A percentile compares a stretch with the other conserved stretches of the same genome.
Conservation (phyloP, 495 filamentous ascomycete species). For the Lophiotrema nucula region DNA sequence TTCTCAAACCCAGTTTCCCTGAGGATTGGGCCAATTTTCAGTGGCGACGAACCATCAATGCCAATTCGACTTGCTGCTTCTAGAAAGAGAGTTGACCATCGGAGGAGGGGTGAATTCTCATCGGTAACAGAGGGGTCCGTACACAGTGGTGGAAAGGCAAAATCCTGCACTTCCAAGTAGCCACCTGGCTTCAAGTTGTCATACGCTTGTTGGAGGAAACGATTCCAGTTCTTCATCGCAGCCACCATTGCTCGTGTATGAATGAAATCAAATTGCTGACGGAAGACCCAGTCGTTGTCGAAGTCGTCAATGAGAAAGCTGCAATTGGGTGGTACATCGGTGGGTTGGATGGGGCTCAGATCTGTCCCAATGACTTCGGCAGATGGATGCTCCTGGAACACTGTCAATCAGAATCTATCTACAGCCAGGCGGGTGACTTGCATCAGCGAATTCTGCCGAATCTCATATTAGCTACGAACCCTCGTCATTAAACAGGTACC, state of each 20-base stretch:
- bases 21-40: slow-evolving; percentile 1
- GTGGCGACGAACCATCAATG: slow-evolving; percentile 2
- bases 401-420: too few species aligned
- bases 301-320: slow-evolving; percentile 29
- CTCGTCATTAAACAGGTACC: not conserved
- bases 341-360: slow-evolving; percentile 31
- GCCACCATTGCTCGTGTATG: slow-evolving; percentile 27
- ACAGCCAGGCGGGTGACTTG: too few species aligned
- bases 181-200: slow-evolving; percentile 27
- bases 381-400: slow-evolving; percentile 33
- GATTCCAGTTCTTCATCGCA: slow-evolving; percentile 28
- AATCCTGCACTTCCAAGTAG: slow-evolving; percentile 28
- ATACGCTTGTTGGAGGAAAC: slow-evolving; percentile 20
- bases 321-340: slow-evolving; percentile 28
- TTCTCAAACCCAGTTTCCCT: slow-evolving; percentile 16
- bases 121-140: slow-evolving; percentile 9
- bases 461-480: too few species aligned
- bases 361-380: slow-evolving; percentile 32
- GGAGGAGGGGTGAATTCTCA: slow-evolving; percentile 13
- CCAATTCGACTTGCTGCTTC: slow-evolving; percentile 17
- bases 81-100: slow-evolving; percentile 17
- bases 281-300: slow-evolving; percentile 27
- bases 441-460: too few species aligned
- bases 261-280: slow-evolving; percentile 27
- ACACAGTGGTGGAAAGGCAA: slow-evolving; percentile 18